These are phyloP conservation scores for Citrullus colocynthis DNA, from an alignment of 306 rosid genomes.

Conservation along the genomic window DNA sequence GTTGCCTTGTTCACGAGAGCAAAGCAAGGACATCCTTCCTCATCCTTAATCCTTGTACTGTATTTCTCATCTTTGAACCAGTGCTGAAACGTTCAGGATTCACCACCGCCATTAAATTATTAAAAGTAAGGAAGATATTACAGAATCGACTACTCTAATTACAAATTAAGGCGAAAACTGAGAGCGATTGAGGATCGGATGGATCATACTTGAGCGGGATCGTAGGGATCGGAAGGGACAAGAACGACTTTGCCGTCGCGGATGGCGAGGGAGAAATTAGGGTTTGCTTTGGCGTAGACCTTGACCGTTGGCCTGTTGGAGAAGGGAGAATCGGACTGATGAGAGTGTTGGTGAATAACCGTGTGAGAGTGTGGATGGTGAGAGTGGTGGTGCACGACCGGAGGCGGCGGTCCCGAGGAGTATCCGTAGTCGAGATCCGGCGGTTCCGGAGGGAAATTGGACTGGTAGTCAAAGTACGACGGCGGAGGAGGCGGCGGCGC, in stretches of 20 bases:
- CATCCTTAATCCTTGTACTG: constrained; percentile 74
- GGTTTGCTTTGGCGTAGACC: constrained; percentile 37
- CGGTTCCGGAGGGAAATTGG: constrained; percentile 3
- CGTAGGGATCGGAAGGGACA: constrained; percentile 31
- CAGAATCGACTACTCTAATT: neutral
- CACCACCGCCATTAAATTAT: neutral
- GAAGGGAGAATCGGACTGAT: constrained; percentile 9
- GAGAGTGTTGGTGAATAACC: constrained; percentile 14
- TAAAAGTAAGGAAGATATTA: neutral
- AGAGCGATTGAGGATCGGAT: neutral
- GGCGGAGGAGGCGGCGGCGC: constrained; percentile 14
- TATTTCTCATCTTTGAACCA: constrained; percentile 86
- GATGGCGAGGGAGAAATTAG: constrained; percentile 40
- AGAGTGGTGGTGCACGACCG: constrained; percentile 15
- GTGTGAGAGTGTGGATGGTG: constrained; percentile 8
- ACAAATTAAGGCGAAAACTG: neutral
- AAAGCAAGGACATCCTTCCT: constrained; percentile 62
- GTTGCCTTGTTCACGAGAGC: constrained; percentile 68
- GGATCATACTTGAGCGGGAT: constrained; percentile 36
- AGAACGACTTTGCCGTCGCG: constrained; percentile 45
- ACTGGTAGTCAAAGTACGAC: neutral
- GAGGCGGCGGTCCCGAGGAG: constrained; percentile 17
- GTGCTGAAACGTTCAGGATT: constrained; percentile 32
- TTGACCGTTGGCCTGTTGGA: constrained; percentile 29
- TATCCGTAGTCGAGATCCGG: constrained; percentile 10